Conservation (phyloP, 768 basidiomycete species). For the Pleurotus eryngii region DNA sequence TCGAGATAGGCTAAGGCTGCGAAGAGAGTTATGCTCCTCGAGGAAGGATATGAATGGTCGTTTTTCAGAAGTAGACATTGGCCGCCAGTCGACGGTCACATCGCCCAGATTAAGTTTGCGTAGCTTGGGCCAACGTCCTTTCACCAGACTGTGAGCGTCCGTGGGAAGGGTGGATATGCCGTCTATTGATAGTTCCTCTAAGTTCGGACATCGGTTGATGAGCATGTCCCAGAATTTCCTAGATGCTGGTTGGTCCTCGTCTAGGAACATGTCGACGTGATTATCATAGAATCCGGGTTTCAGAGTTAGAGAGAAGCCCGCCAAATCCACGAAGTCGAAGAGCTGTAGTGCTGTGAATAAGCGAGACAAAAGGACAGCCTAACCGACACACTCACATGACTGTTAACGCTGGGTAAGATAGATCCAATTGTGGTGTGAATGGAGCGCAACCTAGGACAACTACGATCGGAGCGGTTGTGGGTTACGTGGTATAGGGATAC, state of each 20-base stretch:
- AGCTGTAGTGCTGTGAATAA: conserved; percentile 36
- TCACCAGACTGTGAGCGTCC: conserved; percentile 51
- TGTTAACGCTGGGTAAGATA: conserved; percentile 51
- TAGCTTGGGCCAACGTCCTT: conserved; percentile 66
- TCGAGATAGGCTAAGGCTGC: conserved; percentile 47
- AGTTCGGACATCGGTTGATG: conserved; percentile 55
- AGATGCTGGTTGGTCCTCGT: conserved; percentile 52
- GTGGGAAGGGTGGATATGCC: conserved; percentile 51
- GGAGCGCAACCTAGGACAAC: conserved; percentile 63
- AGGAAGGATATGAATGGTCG: conserved; percentile 66
- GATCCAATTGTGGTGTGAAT: conserved; percentile 63
- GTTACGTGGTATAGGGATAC: background rate
- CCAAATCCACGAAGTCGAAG: conserved; percentile 63
- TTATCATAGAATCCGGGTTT: conserved; percentile 63
- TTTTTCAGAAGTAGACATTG: conserved; percentile 37
- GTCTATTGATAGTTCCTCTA: conserved; percentile 61
- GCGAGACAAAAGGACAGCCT: conserved; percentile 1
- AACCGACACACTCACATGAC: conserved; percentile 48
- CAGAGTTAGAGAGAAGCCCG: conserved; percentile 58
- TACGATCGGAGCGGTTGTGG: conserved; percentile 20
- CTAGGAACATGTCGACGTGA: conserved; percentile 50
- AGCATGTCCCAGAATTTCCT: conserved; percentile 71
- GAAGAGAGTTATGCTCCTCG: conserved; percentile 56
- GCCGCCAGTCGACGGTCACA: conserved; percentile 56
- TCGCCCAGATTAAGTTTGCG: conserved; percentile 62